Evolutionary conservation across 495 filamentous ascomycete genomes (phyloP).

Genomic region (Gamarada debralockiae): DNA sequence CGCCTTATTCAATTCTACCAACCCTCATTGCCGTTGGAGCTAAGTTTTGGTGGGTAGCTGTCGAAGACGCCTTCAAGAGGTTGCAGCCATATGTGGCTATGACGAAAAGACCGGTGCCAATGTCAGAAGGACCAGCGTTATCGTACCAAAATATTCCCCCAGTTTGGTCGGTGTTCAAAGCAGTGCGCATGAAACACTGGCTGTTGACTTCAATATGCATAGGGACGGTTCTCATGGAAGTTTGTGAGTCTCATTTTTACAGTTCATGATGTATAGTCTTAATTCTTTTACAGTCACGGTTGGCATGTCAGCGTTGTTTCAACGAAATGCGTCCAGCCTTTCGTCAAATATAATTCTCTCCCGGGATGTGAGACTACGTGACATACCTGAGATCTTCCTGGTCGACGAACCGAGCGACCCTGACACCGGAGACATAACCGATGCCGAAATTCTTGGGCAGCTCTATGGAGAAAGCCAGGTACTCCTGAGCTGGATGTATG

Average conservation of each 20-base stretch:
- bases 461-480: neutral
- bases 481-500: conserved; percentile 9
- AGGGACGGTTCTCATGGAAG: conserved; percentile 27
- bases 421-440: neutral
- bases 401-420: neutral
- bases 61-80: conserved; percentile 31
- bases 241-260: conserved; percentile 28
- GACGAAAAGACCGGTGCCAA: conserved; percentile 17
- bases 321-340: conserved; percentile 4
- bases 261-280: neutral
- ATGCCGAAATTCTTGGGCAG: neutral
- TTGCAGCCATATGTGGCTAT: conserved; percentile 34
- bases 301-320: conserved; percentile 35
- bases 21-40: conserved; percentile 25
- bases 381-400: conserved; percentile 11
- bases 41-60: conserved; percentile 36
- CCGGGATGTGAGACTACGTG: conserved; percentile 13
- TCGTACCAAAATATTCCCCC: conserved; percentile 33
- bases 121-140: conserved; percentile 19
- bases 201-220: conserved; percentile 29
- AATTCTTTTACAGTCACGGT: conserved; percentile 28
- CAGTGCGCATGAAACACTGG: conserved; percentile 29
- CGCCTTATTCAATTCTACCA: conserved; percentile 29
- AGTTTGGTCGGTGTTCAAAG: conserved; percentile 28
- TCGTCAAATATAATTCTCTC: conserved; percentile 1